Base-by-base conservation (phyloP, 257 asterid species). In the Thymus quinquecostatus region DNA sequence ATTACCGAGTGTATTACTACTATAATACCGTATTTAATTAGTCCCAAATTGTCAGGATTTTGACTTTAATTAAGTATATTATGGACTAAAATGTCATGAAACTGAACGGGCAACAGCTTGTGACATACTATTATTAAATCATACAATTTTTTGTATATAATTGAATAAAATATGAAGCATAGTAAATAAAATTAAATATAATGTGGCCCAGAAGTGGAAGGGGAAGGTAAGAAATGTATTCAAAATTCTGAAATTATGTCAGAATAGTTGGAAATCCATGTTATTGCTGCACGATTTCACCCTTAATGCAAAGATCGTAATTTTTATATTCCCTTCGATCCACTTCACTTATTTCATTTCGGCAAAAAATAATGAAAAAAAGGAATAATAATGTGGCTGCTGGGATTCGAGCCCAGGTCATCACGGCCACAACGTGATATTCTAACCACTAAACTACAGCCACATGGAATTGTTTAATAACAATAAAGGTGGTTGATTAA, bases 371-470 rank as follows among this genome's bases (percentile, higher is more conserved):
- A 21, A 21, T 21, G 21, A 21, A 21, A 21, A 21, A 21, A 21
- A 0, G 21, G 21, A 21, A 21, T 21, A 21, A 21, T 21, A 21
- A 21, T 72, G 98, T 87, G 97, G 98, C 98, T 93, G 97, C 96
- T 93, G 92, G 97, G 94, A 90, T 93, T 90, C 92, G 94, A 91
- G 97, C 96, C 94, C 96, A 86, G 94, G 96, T 89, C 96, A 87
- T 90, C 90, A 91, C 94, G 89, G 96, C 96, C 97, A 34, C 2
- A 34, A 34, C 4, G 38, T 34, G 4, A 34, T 1, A 2, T 34
- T 34, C 38, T 34, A 34, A 34, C 4, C 38, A 34, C 38, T 34
- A 3, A 34, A 60, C 47, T 5, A 60, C 49, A 14, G 10, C 21
- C 27, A 57, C n/a, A 10, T 55, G 38, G 30, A 30, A 56, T 27